These are phyloP conservation scores for Rhamnella rubrinervis DNA, from an alignment of 331 rosid genomes.

Conservation along the genomic window DNA sequence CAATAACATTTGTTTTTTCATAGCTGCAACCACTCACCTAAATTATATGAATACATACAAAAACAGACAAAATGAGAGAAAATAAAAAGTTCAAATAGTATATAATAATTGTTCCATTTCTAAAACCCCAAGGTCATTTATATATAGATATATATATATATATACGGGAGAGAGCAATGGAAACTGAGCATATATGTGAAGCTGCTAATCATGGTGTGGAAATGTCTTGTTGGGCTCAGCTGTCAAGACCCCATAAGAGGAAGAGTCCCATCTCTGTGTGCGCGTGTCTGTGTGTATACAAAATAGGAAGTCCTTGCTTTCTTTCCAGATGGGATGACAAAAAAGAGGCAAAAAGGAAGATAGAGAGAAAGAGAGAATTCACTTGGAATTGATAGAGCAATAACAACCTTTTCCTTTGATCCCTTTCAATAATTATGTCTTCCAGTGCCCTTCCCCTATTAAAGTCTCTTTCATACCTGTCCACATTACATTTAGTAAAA, in stretches of 20 bases:
- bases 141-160: not conserved
- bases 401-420: conserved; percentile 36
- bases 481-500: conserved; percentile 7
- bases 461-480: conserved; percentile 26
- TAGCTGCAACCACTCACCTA: conserved; percentile 6
- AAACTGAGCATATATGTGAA: conserved; percentile 1
- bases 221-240: conserved; percentile 32
- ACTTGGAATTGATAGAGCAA: conserved; percentile 20
- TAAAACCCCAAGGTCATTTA: conserved; percentile 10
- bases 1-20: conserved; percentile 19
- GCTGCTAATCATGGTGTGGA: conserved; percentile 10
- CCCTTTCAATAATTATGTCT: conserved; percentile 39
- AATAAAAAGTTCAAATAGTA: not conserved
- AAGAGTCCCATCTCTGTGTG: conserved; percentile 12
- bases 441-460: conserved; percentile 18
- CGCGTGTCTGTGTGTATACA: not conserved
- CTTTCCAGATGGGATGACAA: conserved; percentile 44
- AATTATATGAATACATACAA: conserved; percentile 2
- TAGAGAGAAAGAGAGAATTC: conserved; percentile 28
- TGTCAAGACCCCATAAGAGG: conserved; percentile 37
- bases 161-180: not conserved
- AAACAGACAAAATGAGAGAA: not conserved
- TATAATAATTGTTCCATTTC: not conserved
- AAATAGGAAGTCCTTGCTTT: conserved; percentile 16
- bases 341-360: conserved; percentile 33